Evolutionary conservation across 2,329 filamentous ascomycete species (phyloP).

Genomic region (Colletotrichum chlorophyti): DNA sequence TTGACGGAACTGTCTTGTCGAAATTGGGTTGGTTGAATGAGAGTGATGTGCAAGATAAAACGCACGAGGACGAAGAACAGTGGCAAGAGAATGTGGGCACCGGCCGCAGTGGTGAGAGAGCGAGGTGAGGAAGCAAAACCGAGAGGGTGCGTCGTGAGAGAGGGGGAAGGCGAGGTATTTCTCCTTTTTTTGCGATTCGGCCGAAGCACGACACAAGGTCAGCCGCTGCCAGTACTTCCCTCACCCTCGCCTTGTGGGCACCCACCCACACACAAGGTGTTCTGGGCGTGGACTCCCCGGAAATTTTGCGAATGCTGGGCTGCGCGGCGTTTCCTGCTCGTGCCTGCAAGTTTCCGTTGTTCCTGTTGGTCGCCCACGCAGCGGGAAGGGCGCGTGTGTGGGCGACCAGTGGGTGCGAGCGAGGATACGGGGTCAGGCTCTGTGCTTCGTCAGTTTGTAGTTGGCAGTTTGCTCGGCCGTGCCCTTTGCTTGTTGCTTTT

Average conservation of each 20-base stretch:
- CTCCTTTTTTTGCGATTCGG: slow-evolving; percentile 21
- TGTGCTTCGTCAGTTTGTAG: background rate
- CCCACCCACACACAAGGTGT: slow-evolving; percentile 7
- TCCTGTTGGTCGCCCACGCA: slow-evolving; percentile 12
- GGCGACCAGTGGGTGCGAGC: background rate
- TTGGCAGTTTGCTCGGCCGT: slow-evolving; percentile 1
- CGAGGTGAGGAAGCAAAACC: slow-evolving; percentile 2
- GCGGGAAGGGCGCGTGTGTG: background rate
- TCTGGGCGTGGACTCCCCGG: slow-evolving; percentile 14
- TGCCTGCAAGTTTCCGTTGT: slow-evolving; percentile 5
- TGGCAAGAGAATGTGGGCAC: slow-evolving; percentile 28
- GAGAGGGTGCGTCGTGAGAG: background rate
- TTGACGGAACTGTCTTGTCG: slow-evolving; percentile 25
- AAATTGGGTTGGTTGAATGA: slow-evolving; percentile 9
- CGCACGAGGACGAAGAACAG: slow-evolving; percentile 25
- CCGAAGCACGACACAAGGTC: slow-evolving; percentile 3
- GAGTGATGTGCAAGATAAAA: slow-evolving; percentile 21
- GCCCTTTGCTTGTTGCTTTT: background rate
- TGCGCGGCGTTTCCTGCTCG: slow-evolving; percentile 15
- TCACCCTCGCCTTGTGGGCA: background rate
- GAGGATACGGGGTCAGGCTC: slow-evolving; percentile 13
- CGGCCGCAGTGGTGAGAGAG: slow-evolving; percentile 16
- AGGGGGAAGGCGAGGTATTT: slow-evolving; percentile 26
- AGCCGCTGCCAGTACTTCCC: background rate
- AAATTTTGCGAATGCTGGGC: slow-evolving; percentile 21